A percentile compares a stretch with the other conserved stretches of the same genome.
Evolutionary conservation across 495 filamentous ascomycete species (phyloP).

Genomic region (Hypomontagnella monticulosa): DNA sequence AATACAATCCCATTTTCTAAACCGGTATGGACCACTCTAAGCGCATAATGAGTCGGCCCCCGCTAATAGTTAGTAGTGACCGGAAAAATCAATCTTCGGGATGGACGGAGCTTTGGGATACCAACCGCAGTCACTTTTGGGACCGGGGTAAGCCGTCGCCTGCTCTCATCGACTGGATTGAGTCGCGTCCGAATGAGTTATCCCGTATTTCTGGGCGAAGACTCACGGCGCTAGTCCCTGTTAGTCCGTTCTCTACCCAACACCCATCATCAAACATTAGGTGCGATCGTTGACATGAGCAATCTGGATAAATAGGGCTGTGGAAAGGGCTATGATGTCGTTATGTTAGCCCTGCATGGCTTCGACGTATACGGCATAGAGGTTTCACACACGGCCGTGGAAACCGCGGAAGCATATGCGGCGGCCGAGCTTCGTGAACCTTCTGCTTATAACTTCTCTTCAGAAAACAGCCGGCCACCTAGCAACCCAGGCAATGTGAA

Average conservation of each 20-base stretch:
- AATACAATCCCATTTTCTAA: slow-evolving; percentile 5
- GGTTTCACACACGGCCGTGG: slow-evolving; percentile 65
- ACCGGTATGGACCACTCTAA: neutral
- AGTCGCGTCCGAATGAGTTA: slow-evolving; percentile 27
- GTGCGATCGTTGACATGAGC: neutral
- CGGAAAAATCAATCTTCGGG: slow-evolving; percentile 17
- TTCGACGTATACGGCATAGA: slow-evolving; percentile 80
- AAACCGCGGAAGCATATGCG: slow-evolving; percentile 56
- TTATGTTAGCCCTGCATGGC: slow-evolving; percentile 72
- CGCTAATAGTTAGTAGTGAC: neutral
- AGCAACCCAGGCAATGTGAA: slow-evolving; percentile 62
- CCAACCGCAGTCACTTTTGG: slow-evolving; percentile 50
- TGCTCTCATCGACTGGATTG: slow-evolving; percentile 55
- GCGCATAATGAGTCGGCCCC: neutral
- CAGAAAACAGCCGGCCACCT: slow-evolving; percentile 45
- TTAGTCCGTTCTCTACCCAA: neutral
- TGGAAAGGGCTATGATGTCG: slow-evolving; percentile 76
- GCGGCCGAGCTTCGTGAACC: slow-evolving; percentile 28
- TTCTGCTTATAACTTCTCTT: slow-evolving; percentile 54
- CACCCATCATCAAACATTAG: neutral
- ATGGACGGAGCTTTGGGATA: slow-evolving; percentile 56
- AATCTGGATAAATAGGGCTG: slow-evolving; percentile 61
- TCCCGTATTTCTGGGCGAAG: neutral
- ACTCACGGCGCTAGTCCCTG: slow-evolving; percentile 19
- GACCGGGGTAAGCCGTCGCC: slow-evolving; percentile 56